Percentiles rank a stretch among this genome's conserved stretches.
Evolutionary conservation across 805 yeast genomes (phyloP).

Genomic region (Candida vartiovaarae): DNA sequence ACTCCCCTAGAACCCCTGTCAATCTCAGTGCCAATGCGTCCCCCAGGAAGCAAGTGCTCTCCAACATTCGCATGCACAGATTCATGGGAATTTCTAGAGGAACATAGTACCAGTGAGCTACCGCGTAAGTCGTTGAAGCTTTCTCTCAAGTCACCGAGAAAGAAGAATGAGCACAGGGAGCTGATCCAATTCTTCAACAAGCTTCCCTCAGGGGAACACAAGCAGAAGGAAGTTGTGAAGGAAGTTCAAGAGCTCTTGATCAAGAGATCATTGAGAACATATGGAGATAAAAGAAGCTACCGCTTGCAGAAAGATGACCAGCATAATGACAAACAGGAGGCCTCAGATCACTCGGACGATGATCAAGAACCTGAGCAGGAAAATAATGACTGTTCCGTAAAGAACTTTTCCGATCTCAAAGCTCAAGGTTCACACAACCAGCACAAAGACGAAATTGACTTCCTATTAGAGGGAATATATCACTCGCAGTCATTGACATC

Average conservation of each 20-base stretch:
- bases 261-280: conserved; percentile 15
- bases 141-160: conserved; percentile 6
- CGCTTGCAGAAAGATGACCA: conserved; percentile 9
- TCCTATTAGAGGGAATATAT: conserved; percentile 22
- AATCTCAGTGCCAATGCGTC: too few relatives aligned
- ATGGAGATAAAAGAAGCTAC: conserved; percentile 26
- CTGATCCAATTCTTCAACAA: conserved; percentile 11
- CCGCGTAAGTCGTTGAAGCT: conserved; percentile 3
- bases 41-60: too few relatives aligned
- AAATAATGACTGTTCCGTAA: conserved; percentile 7
- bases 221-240: neutral
- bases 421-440: conserved; percentile 30
- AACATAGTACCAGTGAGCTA: neutral
- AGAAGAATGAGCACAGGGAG: conserved; percentile 6
- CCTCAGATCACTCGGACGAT: neutral
- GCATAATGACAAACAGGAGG: conserved; percentile 7
- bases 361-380: conserved; percentile 8
- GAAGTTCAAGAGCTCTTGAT: neutral
- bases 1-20: too few relatives aligned
- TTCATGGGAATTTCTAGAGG: conserved; percentile 9
- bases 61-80: neutral
- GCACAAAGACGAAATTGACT: conserved; percentile 30
- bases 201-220: too few relatives aligned
- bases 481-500: conserved; percentile 11
- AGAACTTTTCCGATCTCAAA: conserved; percentile 24